Conservation (phyloP, 164 flowering plant genomes). For the Stephania japonica region DNA sequence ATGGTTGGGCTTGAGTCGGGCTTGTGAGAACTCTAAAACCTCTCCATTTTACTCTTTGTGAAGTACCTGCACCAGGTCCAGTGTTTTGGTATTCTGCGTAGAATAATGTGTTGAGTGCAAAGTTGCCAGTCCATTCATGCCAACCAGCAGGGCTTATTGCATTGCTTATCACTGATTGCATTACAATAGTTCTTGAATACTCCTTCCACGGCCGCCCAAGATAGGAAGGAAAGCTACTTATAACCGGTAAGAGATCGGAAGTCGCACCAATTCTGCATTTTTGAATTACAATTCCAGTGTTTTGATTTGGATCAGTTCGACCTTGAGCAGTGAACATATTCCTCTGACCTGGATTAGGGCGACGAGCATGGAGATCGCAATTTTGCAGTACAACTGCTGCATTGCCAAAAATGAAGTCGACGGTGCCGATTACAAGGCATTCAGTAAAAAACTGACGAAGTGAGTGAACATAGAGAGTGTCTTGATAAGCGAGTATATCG, state of each 20-base stretch:
- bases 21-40: conserved; percentile 47
- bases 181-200: conserved; percentile 60
- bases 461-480: conserved; percentile 78
- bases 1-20: conserved; percentile 43
- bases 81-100: conserved; percentile 63
- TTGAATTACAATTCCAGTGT: conserved; percentile 73
- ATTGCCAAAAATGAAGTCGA: conserved; percentile 85
- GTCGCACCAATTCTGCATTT: conserved; percentile 59
- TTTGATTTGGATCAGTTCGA: conserved; percentile 68
- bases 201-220: conserved; percentile 83
- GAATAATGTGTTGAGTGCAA: conserved; percentile 48
- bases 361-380: conserved; percentile 70
- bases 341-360: conserved; percentile 48
- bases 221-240: conserved; percentile 40
- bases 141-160: conserved; percentile 67
- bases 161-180: conserved; percentile 45
- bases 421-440: conserved; percentile 58
- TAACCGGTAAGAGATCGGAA: conserved; percentile 38
- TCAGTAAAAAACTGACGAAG: conserved; percentile 65
- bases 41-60: conserved; percentile 55
- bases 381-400: conserved; percentile 57
- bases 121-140: conserved; percentile 61
- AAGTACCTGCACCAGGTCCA: conserved; percentile 60
- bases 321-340: conserved; percentile 85
- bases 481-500: conserved; percentile 72